Evolutionary conservation across 768 basidiomycete genomes (phyloP).

Genomic region (Phallus indusiatus): DNA sequence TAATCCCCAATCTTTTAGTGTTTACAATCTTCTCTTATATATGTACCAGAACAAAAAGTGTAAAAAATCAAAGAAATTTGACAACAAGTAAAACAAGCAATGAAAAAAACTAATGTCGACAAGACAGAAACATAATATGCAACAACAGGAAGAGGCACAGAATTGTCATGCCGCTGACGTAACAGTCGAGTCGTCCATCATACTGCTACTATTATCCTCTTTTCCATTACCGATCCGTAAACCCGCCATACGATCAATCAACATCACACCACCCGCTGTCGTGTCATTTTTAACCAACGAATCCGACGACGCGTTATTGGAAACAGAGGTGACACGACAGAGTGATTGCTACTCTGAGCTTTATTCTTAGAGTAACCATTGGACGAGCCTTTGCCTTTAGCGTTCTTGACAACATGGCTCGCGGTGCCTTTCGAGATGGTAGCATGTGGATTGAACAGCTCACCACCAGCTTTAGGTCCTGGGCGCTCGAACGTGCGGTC

Average conservation of each 20-base stretch:
- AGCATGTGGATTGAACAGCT: constrained; percentile 26
- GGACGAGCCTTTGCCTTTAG: constrained; percentile 18
- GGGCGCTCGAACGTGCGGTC: constrained; percentile 41
- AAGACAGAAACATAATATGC: neutral
- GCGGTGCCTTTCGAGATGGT: constrained; percentile 15
- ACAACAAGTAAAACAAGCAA: neutral
- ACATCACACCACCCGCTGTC: constrained; percentile 24
- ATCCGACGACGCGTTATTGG: constrained; percentile 22
- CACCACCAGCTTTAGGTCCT: constrained; percentile 34
- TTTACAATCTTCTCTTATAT: neutral
- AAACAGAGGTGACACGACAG: neutral
- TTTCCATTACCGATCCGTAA: constrained; percentile 14
- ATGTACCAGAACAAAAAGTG: neutral
- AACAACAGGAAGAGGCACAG: neutral
- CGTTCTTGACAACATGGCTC: constrained; percentile 22
- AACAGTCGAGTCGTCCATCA: neutral
- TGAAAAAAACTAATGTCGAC: neutral
- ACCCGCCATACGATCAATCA: constrained; percentile 28
- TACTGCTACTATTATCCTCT: neutral
- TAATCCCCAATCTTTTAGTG: neutral
- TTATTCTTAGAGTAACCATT: constrained; percentile 25
- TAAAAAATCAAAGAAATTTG: neutral
- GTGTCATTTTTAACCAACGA: constrained; percentile 15
- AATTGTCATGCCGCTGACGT: neutral
- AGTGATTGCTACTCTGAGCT: neutral